Evolutionary conservation across 2,329 filamentous ascomycete genomes (phyloP).

Genomic region (Cercospora nicotianae): DNA sequence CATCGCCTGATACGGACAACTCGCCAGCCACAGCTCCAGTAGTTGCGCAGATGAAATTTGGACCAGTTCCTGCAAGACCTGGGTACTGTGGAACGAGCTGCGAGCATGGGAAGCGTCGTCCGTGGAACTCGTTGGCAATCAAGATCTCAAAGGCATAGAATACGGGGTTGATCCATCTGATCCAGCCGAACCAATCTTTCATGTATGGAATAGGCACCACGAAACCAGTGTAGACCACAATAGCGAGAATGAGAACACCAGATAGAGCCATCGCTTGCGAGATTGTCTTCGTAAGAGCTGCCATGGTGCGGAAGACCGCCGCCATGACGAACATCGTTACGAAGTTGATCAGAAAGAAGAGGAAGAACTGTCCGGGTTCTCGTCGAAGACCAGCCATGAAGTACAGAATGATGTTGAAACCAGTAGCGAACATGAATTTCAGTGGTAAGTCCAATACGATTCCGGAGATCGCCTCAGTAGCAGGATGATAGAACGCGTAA

Average conservation of each 20-base stretch:
- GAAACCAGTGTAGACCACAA: conserved; percentile 64
- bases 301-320: conserved; percentile 60
- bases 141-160: conserved; percentile 66
- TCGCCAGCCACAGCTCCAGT: conserved; percentile 44
- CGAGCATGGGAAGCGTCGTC: conserved; percentile 38
- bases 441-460: conserved; percentile 59
- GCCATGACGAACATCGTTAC: conserved; percentile 57
- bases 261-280: conserved; percentile 63
- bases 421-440: conserved; percentile 53
- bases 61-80: conserved; percentile 28
- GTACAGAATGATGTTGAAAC: conserved; percentile 60
- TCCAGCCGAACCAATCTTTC: conserved; percentile 59
- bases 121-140: conserved; percentile 55
- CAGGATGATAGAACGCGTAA: conserved; percentile 44
- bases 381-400: conserved; percentile 54
- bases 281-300: conserved; percentile 59
- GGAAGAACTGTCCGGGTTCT: conserved; percentile 57
- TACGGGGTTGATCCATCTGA: conserved; percentile 55
- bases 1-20: conserved; percentile 43
- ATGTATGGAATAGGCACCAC: conserved; percentile 35
- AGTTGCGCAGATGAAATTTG: conserved; percentile 41
- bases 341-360: conserved; percentile 63
- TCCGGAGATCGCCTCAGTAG: conserved; percentile 54
- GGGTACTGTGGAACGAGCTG: conserved; percentile 43
- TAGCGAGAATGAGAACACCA: conserved; percentile 54